Conservation (phyloP, 2,329 filamentous ascomycete genomes). For the Diaporthe longicolla region DNA sequence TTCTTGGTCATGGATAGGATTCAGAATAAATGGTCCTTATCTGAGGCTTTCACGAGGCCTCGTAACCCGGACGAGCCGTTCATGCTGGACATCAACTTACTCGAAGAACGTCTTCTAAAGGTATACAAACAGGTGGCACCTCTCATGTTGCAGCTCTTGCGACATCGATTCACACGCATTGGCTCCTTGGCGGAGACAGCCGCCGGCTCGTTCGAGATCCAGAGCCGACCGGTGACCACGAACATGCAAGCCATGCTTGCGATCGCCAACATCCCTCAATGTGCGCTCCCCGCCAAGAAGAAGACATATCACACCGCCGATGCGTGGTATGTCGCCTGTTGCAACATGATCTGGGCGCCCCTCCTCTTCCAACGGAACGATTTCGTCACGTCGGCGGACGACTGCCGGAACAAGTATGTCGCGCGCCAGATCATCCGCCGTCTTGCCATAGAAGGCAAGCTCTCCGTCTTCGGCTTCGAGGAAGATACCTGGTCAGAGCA, state of each 20-base stretch:
- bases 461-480: conserved; percentile 40
- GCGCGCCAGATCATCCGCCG: conserved; percentile 56
- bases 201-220: background rate
- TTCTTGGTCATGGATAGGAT: conserved; percentile 50
- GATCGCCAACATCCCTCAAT: background rate
- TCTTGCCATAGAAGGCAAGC: conserved; percentile 48
- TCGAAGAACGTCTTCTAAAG: background rate
- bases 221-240: background rate
- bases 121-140: background rate
- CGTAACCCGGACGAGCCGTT: conserved; percentile 26
- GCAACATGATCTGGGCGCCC: conserved; percentile 57
- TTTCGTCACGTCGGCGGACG: conserved; percentile 53
- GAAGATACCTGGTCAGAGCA: background rate
- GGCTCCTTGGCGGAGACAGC: background rate
- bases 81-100: conserved; percentile 40
- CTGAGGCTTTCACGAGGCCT: conserved; percentile 2
- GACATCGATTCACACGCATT: background rate
- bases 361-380: conserved; percentile 59
- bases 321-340: conserved; percentile 54
- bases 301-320: background rate
- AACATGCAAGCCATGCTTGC: background rate
- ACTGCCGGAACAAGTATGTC: conserved; percentile 59
- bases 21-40: conserved; percentile 40
- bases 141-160: background rate
- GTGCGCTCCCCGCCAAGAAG: background rate